Evolutionary conservation across 108 stramenopile species (phyloP).

Genomic region (Aurantiochytrium sp.): DNA sequence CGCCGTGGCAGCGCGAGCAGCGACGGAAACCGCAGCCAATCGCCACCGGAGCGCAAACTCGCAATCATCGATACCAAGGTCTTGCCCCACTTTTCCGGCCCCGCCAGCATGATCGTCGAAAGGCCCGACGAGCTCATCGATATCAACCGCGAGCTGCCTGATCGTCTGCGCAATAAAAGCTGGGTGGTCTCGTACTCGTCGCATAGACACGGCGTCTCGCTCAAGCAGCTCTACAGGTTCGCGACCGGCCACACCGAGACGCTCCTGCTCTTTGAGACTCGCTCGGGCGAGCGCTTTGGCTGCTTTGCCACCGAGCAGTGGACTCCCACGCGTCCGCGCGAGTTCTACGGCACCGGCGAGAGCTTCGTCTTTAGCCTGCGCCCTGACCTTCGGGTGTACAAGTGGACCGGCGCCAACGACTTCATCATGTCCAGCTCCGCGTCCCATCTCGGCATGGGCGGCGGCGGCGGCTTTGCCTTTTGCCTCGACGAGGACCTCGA

Average conservation of each 20-base stretch:
- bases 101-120: background rate
- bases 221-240: background rate
- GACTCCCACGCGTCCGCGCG: slow-evolving; percentile 2
- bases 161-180: background rate
- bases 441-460: slow-evolving; percentile 25
- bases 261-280: background rate
- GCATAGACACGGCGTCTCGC: background rate
- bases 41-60: background rate
- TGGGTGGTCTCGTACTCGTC: background rate
- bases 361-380: slow-evolving; percentile 12
- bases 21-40: too few species aligned
- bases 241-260: background rate
- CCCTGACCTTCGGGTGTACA: background rate
- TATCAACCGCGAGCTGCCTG: background rate
- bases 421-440: background rate
- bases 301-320: background rate
- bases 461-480: slow-evolving; percentile 2
- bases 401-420: background rate
- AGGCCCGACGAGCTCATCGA: background rate
- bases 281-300: background rate
- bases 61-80: background rate
- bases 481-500: background rate
- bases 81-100: background rate
- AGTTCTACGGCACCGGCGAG: slow-evolving; percentile 16
- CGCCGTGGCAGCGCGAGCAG: too few species aligned